These are phyloP conservation scores for Moricandia arvensis DNA, from an alignment of 345 rosid genomes.

Conservation along the genomic window DNA sequence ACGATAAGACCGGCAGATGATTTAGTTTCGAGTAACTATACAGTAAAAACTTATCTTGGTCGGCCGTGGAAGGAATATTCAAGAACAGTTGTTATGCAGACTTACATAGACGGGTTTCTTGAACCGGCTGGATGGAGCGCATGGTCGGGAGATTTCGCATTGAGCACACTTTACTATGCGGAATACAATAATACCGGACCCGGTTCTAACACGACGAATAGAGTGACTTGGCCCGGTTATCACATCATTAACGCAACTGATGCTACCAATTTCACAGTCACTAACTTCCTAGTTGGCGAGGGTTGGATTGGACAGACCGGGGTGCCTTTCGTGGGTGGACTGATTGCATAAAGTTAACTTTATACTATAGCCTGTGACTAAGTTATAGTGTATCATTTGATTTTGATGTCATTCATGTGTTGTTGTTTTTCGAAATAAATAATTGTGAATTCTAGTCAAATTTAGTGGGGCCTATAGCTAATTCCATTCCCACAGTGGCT, in stretches of 20 bases:
- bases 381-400: background rate
- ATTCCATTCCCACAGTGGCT: background rate
- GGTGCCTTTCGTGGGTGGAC: slow-evolving; percentile 49
- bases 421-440: slow-evolving; percentile 20
- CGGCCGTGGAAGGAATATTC: slow-evolving; percentile 96
- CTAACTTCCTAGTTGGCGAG: slow-evolving; percentile 60
- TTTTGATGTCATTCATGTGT: slow-evolving; percentile 18
- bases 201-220: slow-evolving; percentile 53
- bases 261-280: slow-evolving; percentile 68
- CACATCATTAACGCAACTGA: slow-evolving; percentile 57
- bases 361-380: background rate
- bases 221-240: slow-evolving; percentile 81
- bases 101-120: slow-evolving; percentile 50
- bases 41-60: slow-evolving; percentile 63
- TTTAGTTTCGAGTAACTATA: slow-evolving; percentile 46
- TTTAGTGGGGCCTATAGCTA: slow-evolving; percentile 18
- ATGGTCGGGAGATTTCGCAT: slow-evolving; percentile 69
- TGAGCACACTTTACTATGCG: slow-evolving; percentile 70
- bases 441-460: slow-evolving; percentile 8
- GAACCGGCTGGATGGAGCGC: slow-evolving; percentile 69
- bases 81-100: slow-evolving; percentile 66
- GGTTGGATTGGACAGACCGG: slow-evolving; percentile 66
- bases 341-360: slow-evolving; percentile 30
- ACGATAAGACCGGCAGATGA: slow-evolving; percentile 61
- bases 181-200: slow-evolving; percentile 73